phyloP scores from a whole-genome alignment of 2,329 filamentous ascomycete species.

The Aspergillus fructus region DNA sequence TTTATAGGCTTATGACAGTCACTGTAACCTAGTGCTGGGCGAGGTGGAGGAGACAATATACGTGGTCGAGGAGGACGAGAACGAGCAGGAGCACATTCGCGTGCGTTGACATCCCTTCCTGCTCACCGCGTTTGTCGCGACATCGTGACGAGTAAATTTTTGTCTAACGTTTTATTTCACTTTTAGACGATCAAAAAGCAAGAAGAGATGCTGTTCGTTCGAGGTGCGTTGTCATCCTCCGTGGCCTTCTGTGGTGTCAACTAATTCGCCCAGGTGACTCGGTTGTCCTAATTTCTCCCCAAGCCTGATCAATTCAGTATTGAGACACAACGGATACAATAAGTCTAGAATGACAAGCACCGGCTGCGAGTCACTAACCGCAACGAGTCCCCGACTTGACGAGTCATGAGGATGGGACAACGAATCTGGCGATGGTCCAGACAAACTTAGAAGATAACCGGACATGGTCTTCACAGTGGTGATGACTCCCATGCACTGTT shows the following conservation, averaged over 20 bases:
- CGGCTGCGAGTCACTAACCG: conserved; percentile 8
- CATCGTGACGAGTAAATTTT: not conserved
- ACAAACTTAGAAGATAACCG: not conserved
- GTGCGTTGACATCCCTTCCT: conserved; percentile 45
- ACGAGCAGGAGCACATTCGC: conserved; percentile 71
- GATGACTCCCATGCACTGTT: not conserved
- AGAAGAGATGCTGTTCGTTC: conserved; percentile 96
- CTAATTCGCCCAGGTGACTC: conserved; percentile 60
- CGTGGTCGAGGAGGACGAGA: conserved; percentile 81
- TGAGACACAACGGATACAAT: not conserved
- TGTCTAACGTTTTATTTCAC: not conserved
- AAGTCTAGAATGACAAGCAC: not conserved
- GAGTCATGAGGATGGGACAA: conserved; percentile 14
- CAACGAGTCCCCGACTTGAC: conserved; percentile 2
- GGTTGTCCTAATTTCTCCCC: conserved; percentile 69
- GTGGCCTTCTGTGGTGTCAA: not conserved
- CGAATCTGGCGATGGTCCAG: conserved; percentile 6
- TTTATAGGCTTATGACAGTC: conserved; percentile 88
- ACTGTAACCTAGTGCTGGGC: conserved; percentile 94
- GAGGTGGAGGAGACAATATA: conserved; percentile 98
- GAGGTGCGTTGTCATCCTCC: conserved; percentile 62
- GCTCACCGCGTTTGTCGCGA: not conserved
- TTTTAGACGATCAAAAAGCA: conserved; percentile 87
- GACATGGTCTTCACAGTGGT: not conserved
- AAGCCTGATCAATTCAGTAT: conserved; percentile 38